Evolutionary conservation across 2,329 filamentous ascomycete species (phyloP).

Genomic region (Colletotrichum chlorophyti): DNA sequence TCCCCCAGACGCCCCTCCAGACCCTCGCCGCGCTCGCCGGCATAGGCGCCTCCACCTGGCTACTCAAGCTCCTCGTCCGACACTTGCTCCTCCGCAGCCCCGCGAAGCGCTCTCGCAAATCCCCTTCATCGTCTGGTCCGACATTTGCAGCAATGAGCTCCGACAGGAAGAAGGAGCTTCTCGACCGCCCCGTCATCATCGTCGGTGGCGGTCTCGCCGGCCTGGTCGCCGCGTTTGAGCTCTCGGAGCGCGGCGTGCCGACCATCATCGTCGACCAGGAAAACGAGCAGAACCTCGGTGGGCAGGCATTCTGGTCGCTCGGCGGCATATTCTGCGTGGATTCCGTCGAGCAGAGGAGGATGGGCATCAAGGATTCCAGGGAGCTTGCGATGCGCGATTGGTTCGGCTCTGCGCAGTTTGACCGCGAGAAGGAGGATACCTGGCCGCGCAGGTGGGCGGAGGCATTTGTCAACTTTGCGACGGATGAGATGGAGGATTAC

Average conservation of each 20-base stretch:
- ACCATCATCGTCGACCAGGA: constrained; percentile 65
- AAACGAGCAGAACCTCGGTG: constrained; percentile 61
- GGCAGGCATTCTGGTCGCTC: constrained; percentile 70
- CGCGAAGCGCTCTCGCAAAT: constrained; percentile 12
- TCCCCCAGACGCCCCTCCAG: constrained; percentile 19
- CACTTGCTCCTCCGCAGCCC: constrained; percentile 25
- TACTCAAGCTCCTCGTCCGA: constrained; percentile 24
- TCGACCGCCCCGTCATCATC: constrained; percentile 55
- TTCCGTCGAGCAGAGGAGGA: constrained; percentile 61
- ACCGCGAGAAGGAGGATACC: constrained; percentile 60
- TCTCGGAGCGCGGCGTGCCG: constrained; percentile 56
- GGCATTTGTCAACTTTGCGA: constrained; percentile 68
- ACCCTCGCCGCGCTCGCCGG: constrained; percentile 21
- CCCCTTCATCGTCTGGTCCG: constrained; percentile 17
- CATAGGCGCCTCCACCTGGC: constrained; percentile 21
- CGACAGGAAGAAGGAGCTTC: constrained; percentile 12
- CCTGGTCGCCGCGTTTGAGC: constrained; percentile 65
- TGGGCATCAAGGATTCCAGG: constrained; percentile 64
- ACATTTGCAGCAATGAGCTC: constrained; percentile 19
- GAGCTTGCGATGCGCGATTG: constrained; percentile 66
- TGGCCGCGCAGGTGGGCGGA: constrained; percentile 69
- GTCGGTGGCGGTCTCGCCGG: constrained; percentile 64
- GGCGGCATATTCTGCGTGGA: constrained; percentile 67
- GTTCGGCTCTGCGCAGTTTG: constrained; percentile 63
- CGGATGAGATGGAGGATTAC: constrained; percentile 64